Conservation (phyloP, 192 early-diverging fungal genomes). For the Haplosporangium gracile region DNA sequence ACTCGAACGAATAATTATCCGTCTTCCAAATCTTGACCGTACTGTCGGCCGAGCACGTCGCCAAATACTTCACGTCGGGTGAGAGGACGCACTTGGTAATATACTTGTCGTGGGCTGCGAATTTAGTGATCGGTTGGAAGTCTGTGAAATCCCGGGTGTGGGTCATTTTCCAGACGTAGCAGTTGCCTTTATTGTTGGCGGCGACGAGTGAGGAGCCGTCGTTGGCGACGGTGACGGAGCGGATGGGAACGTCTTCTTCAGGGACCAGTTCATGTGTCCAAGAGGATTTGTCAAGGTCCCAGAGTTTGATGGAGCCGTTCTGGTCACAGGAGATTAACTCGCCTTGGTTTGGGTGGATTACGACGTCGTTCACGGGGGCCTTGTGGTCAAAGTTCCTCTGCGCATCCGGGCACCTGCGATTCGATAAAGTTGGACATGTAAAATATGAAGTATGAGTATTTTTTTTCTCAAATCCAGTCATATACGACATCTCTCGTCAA, state of each 20-base stretch:
- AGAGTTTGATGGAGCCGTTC: slow-evolving; percentile 78
- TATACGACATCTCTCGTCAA: not conserved
- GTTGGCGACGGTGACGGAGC: slow-evolving; percentile 85
- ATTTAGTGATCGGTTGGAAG: slow-evolving; percentile 77
- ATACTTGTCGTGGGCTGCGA: slow-evolving; percentile 84
- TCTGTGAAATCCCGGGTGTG: slow-evolving; percentile 69
- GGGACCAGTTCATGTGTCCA: slow-evolving; percentile 76
- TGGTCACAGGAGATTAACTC: slow-evolving; percentile 87
- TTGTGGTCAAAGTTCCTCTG: slow-evolving; percentile 72
- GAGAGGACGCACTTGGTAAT: slow-evolving; percentile 86
- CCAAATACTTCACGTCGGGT: slow-evolving; percentile 85
- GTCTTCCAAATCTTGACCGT: slow-evolving; percentile 89
- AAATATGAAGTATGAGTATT: not conserved
- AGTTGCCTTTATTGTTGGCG: slow-evolving; percentile 87
- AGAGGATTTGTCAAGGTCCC: slow-evolving; percentile 75
- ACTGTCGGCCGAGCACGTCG: slow-evolving; percentile 89
- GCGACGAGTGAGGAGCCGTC: slow-evolving; percentile 87
- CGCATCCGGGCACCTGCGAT: slow-evolving; percentile 61
- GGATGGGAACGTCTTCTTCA: slow-evolving; percentile 84
- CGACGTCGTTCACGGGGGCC: slow-evolving; percentile 72
- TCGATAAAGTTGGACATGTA: not conserved
- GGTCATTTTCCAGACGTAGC: slow-evolving; percentile 79
- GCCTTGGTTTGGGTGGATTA: slow-evolving; percentile 84
- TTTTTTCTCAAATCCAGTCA: not conserved
- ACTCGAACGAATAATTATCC: slow-evolving; percentile 71